Evolutionary conservation across 1,284 basidiomycete species (phyloP), one percentile per base, ranked within the genome.

Genomic region (Cryptococcus floricola): DNA sequence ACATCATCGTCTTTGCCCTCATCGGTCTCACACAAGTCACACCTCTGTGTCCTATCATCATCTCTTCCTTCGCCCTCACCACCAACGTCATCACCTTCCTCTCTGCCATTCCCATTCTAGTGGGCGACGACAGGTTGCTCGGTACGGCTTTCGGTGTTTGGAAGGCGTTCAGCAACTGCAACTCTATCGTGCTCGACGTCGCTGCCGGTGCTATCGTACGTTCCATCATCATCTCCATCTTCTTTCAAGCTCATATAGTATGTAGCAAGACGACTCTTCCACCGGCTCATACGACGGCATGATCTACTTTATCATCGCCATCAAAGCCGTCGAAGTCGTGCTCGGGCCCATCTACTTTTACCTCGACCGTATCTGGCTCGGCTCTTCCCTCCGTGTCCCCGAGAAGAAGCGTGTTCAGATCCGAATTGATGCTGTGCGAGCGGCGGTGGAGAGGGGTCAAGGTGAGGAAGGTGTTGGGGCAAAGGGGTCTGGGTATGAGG

Each of bases 121-220:
- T 79, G 0, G 69, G 70, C 0, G 64, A 72, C 31, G 75, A 78
- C 48, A 57, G 62, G 7, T 64, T 75, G 16, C 62, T 79, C n/a
- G 79, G 78, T 2, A 76, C 75, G 0, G 78, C 77, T 0, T 79
- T 76, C 44, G 78, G 79, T 0, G 63, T 78, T n/a, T 79, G 77
- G 75, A 78, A 79, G 57, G 67, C 75, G 3, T 71, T 75, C 58
- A 57, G 68, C 52, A 74, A 71, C 42, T 64, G 63, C 10, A 74
- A 73, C 23, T 62, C 64, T 0, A 68, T 72, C 14, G 72, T 77
- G 31, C 65, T 79, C 50, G 76, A 79, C 45, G 75, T 79, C 9
- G 67, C 74, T 0, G 64, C 72, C 0, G 78, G 78, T 16, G 69
- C 74, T 12, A 75, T 79, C 42, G 69, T 71, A 37, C 28, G 58